Conservation (phyloP, 2,329 filamentous ascomycete species). For the Aspergillus transmontanensis region DNA sequence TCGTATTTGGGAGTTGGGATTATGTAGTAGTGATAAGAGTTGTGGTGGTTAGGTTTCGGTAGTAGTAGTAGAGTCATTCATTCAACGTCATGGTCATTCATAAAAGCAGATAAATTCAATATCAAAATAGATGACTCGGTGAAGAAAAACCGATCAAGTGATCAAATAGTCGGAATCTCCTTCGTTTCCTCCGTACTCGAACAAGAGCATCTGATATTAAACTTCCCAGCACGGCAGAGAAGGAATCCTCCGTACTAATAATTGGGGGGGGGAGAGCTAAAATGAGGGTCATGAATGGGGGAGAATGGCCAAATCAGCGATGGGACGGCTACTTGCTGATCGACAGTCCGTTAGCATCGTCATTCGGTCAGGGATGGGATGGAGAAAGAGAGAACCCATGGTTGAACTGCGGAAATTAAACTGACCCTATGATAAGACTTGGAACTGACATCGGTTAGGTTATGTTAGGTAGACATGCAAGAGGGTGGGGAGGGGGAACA, state of each 20-base stretch:
- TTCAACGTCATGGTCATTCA: neutral
- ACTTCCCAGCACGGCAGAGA: neutral
- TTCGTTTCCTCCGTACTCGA: neutral
- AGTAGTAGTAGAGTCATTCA: neutral
- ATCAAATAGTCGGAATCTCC: neutral
- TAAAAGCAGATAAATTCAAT: neutral
- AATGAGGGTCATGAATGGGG: neutral
- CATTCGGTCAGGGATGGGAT: conserved; percentile 18
- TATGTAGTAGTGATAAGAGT: neutral
- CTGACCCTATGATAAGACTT: neutral
- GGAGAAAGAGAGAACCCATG: neutral
- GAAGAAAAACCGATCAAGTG: neutral
- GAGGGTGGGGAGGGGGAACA: neutral
- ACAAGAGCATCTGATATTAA: neutral
- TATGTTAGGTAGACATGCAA: neutral
- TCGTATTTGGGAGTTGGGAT: neutral
- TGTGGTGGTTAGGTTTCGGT: neutral
- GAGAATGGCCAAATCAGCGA: neutral
- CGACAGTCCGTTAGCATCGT: conserved; percentile 18
- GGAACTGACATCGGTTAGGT: neutral
- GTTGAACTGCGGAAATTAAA: neutral
- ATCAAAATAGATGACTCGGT: neutral
- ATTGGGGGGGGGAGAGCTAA: neutral
- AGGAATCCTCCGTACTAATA: neutral
- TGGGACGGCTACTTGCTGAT: neutral